These are phyloP conservation scores for Ambrosia hybrid DNA, from an alignment of 140 eudicot genomes.

Conservation along the genomic window DNA sequence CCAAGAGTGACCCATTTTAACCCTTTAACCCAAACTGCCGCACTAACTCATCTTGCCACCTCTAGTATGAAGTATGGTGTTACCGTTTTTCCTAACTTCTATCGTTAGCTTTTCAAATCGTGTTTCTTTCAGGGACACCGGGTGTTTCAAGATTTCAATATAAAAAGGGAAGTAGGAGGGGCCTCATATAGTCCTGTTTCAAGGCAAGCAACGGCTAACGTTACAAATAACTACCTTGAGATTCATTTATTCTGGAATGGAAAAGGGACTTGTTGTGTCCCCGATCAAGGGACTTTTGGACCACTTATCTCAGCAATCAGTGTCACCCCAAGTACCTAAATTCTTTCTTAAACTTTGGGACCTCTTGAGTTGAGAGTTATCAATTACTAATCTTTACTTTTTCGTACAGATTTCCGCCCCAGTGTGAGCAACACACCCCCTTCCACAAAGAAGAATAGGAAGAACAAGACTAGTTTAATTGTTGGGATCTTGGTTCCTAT, in stretches of 20 bases:
- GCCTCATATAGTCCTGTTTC: slow-evolving; percentile 45
- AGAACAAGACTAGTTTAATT: slow-evolving; percentile 26
- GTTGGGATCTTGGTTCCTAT: slow-evolving; percentile 51
- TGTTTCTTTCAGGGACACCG: slow-evolving; percentile 45
- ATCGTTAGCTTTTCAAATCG: not conserved
- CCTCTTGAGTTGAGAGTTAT: slow-evolving; percentile 4
- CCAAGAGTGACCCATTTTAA: not conserved
- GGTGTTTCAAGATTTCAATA: slow-evolving; percentile 52
- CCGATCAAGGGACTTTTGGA: slow-evolving; percentile 56
- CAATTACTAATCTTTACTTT: not conserved
- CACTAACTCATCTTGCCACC: not conserved
- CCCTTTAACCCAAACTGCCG: not conserved
- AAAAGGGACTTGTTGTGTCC: slow-evolving; percentile 81
- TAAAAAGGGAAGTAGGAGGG: slow-evolving; percentile 54
- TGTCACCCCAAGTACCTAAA: slow-evolving; percentile 57
- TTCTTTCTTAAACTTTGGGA: not conserved
- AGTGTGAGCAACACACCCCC: not conserved
- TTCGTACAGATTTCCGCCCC: not conserved
- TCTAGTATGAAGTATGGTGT: slow-evolving; percentile 34
- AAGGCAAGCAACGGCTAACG: slow-evolving; percentile 34
- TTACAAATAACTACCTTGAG: slow-evolving; percentile 63
- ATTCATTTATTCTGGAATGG: slow-evolving; percentile 79
- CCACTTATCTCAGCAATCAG: slow-evolving; percentile 75
- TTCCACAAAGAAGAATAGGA: not conserved
- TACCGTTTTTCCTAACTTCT: not conserved